phyloP scores from a whole-genome alignment of 441 rosid species.

The Populus hybrid region DNA sequence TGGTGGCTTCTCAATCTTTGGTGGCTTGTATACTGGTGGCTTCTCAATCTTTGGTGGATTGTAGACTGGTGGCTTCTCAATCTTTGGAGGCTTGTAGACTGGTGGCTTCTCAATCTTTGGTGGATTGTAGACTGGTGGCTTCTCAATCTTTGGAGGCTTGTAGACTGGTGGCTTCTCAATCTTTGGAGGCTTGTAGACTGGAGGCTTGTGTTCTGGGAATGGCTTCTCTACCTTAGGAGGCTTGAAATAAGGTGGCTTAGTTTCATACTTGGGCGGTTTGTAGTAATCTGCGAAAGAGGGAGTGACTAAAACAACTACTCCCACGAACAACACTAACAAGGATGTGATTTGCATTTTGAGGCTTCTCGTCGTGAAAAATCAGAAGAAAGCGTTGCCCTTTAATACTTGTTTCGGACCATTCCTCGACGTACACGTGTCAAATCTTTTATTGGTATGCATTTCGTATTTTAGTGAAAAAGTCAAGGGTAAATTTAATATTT shows the following conservation, averaged over 20 bases:
- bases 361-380: not conserved
- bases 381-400: not conserved
- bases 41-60: no score
- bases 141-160: no score
- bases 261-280: not conserved
- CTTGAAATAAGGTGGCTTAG: not conserved
- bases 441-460: not conserved
- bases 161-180: no score
- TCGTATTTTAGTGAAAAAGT: not conserved
- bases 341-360: not conserved
- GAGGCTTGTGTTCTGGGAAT: no score
- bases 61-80: no score
- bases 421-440: not conserved
- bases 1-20: not conserved
- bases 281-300: constrained; percentile 1
- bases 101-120: no score
- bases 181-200: constrained; percentile 6
- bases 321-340: constrained; percentile 2
- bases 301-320: not conserved
- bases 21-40: no score
- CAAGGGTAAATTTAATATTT: not conserved
- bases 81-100: no score
- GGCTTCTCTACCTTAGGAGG: constrained; percentile 1
- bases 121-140: no score
- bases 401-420: not conserved